These are phyloP conservation scores for Fusarium goolgardi DNA, from an alignment of 2,329 filamentous ascomycete genomes.

Conservation along the genomic window DNA sequence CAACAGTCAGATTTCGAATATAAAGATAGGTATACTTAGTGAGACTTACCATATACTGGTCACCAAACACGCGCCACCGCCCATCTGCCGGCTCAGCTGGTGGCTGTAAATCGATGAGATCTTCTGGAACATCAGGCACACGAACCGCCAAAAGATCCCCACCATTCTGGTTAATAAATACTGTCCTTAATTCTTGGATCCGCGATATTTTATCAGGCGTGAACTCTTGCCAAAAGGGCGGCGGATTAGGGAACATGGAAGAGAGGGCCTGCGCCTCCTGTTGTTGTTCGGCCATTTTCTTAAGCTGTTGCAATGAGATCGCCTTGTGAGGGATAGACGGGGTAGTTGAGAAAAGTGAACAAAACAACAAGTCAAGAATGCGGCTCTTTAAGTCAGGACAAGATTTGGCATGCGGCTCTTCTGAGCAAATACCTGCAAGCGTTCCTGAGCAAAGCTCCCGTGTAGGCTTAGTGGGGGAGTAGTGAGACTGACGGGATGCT, in stretches of 20 bases:
- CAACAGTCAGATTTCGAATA: slow-evolving; percentile 3
- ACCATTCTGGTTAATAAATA: slow-evolving; percentile 52
- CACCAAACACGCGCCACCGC: slow-evolving; percentile 81
- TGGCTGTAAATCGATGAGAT: slow-evolving; percentile 82
- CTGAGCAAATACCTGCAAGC: slow-evolving; percentile 2
- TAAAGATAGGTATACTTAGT: neutral
- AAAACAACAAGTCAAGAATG: slow-evolving; percentile 1
- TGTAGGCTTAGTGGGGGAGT: slow-evolving; percentile 29
- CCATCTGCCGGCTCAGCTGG: slow-evolving; percentile 78
- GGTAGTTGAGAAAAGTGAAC: neutral
- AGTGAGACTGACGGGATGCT: slow-evolving; percentile 28
- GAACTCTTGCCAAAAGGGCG: slow-evolving; percentile 90
- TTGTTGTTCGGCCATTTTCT: slow-evolving; percentile 69
- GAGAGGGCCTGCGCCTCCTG: slow-evolving; percentile 62
- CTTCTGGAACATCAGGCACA: slow-evolving; percentile 69
- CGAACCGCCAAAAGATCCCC: slow-evolving; percentile 48
- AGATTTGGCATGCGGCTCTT: slow-evolving; percentile 17
- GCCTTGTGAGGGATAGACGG: slow-evolving; percentile 21
- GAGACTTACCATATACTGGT: slow-evolving; percentile 66
- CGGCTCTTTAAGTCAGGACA: neutral
- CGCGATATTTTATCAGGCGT: slow-evolving; percentile 78
- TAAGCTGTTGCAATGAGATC: slow-evolving; percentile 24
- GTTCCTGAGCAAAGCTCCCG: slow-evolving; percentile 7
- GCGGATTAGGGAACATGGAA: slow-evolving; percentile 85
- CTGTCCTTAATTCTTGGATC: slow-evolving; percentile 57